A percentile compares a stretch with the other conserved stretches of the same genome.
Evolutionary conservation across 2,329 filamentous ascomycete species (phyloP).

Genomic region (Hymenoscyphus scutula): DNA sequence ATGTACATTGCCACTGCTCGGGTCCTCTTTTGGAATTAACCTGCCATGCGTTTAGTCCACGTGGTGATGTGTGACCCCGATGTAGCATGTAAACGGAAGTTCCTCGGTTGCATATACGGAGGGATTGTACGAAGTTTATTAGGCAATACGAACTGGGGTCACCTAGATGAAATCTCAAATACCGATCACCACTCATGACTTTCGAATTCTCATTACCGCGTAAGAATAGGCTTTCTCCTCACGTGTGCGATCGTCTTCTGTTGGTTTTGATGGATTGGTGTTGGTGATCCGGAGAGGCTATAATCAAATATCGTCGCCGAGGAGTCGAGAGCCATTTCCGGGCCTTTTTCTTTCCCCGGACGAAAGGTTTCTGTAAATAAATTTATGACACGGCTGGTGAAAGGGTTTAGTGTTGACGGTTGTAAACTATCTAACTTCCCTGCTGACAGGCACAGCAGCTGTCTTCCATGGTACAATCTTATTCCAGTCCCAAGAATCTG

Average conservation of each 20-base stretch:
- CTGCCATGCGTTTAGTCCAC: background rate
- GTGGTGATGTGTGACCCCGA: background rate
- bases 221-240: background rate
- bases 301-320: background rate
- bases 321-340: background rate
- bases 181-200: background rate
- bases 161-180: background rate
- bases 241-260: background rate
- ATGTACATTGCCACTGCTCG: background rate
- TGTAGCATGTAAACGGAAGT: too few relatives aligned
- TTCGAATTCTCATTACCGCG: background rate
- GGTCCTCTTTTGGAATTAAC: background rate
- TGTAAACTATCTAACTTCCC: background rate
- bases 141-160: slow-evolving; percentile 1
- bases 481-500: background rate
- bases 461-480: background rate
- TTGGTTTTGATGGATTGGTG: background rate
- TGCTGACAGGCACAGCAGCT: background rate
- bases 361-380: background rate
- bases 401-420: background rate
- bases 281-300: slow-evolving; percentile 2
- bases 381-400: background rate
- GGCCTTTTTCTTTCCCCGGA: slow-evolving; percentile 1
- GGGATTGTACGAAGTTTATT: background rate
- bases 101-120: background rate